Evolutionary conservation across 805 yeast genomes (phyloP), one percentile per base, ranked within the genome.

Genomic region (Priceomyces castillae): DNA sequence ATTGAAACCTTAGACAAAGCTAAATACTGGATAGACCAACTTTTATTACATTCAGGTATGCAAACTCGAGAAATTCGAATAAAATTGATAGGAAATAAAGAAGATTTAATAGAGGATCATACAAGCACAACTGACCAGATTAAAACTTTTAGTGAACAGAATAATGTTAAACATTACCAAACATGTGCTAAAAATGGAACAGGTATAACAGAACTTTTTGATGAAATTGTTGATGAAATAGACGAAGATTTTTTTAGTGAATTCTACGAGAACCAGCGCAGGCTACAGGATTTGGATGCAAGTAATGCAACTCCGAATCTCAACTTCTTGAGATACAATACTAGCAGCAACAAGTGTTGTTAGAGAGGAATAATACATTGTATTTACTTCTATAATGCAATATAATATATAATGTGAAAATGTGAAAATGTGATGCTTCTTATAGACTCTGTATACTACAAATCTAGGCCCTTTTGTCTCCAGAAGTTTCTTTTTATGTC

Each of bases 1-100:
- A 49, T 60, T 3, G 52, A 50, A 7, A 67, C 76, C 16, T 78
- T 92, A 53, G 76, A 73, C 18, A 79, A 87, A 46, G 97, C 97
- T 0, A 80, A 84, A 56, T 80, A 80, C 45, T 94, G 99, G 99
- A 80, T 88, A n/a, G 82, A 84, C 43, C 97, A 94, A 67, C 73
- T 92, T 30, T 46, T 49, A 16, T 39, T 63, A 18, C 52, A 62
- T 39, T 54, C 51, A 42, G 46, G 57, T 26, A 47, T 59, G 30
- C 52, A 61, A 46, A 22, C 48, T 23, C 39, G 49, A 20, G 55
- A 45, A 7, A 54, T 77, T 38, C 49, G 52, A 31, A 65, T 77
- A 3, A 48, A 63, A 7, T 62, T 94, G 7, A 86, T 92, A 3
- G 99, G 98, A 0, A 94, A 89, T 62, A 94, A 94, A 64, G 53